Percentiles rank a stretch among this genome's conserved stretches.
phyloP scores from a whole-genome alignment of 2,329 filamentous ascomycete species.

The Monosporascus sp. region DNA sequence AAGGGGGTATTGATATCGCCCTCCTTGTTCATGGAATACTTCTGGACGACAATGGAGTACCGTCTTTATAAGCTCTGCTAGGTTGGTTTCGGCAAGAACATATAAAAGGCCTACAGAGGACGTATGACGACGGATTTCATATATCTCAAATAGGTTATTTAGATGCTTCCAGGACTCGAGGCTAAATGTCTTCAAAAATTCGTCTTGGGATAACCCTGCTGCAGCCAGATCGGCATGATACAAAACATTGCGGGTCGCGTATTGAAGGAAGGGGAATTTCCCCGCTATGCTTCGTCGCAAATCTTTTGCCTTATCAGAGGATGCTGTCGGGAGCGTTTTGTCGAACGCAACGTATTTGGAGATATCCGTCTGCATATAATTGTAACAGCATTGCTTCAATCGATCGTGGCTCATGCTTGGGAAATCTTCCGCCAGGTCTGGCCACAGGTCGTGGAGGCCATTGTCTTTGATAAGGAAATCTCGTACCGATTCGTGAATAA shows the following conservation, averaged over 20 bases:
- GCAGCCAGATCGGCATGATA: slow-evolving; percentile 35
- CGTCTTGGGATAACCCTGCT: slow-evolving; percentile 18
- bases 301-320: slow-evolving; percentile 8
- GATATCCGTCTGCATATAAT: too few relatives aligned
- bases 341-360: slow-evolving; percentile 9
- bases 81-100: neutral
- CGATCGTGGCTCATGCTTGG: too few relatives aligned
- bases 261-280: slow-evolving; percentile 41
- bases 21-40: too few relatives aligned
- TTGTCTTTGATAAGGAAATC: too few relatives aligned
- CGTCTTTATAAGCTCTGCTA: too few relatives aligned
- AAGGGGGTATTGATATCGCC: slow-evolving; percentile 7
- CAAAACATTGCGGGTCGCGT: slow-evolving; percentile 36
- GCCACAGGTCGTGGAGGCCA: too few relatives aligned
- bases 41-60: too few relatives aligned
- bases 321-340: slow-evolving; percentile 4
- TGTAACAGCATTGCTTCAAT: too few relatives aligned
- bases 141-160: slow-evolving; percentile 26
- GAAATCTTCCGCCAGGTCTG: too few relatives aligned
- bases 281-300: slow-evolving; percentile 12
- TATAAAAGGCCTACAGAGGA: slow-evolving; percentile 25
- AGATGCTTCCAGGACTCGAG: slow-evolving; percentile 23
- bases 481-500: too few relatives aligned
- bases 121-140: slow-evolving; percentile 19
- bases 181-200: slow-evolving; percentile 27